Conservation (phyloP, 225 moss, liverwort and hornwort genomes). For the Pleurozium schreberi region DNA sequence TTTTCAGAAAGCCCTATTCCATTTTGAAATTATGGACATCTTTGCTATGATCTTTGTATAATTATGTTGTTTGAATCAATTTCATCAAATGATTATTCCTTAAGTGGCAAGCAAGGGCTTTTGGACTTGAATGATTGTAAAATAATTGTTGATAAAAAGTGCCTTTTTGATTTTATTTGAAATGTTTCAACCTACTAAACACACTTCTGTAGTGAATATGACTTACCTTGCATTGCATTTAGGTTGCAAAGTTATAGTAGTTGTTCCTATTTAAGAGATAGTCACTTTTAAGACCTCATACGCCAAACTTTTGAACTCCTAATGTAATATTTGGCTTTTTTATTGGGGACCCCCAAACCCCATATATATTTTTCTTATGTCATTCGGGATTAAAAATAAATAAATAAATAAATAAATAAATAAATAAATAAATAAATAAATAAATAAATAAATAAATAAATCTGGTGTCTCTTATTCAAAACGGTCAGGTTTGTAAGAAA, state of each 20-base stretch:
- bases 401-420: too few species aligned
- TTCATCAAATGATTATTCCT: background rate
- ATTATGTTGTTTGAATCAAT: background rate
- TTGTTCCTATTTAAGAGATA: too few species aligned
- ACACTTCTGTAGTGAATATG: background rate
- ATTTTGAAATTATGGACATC: background rate
- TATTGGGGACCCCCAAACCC: too few species aligned
- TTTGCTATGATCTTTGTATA: background rate
- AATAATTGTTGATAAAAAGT: background rate
- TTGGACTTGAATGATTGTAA: too few species aligned
- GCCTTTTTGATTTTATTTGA: accelerated
- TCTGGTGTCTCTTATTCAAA: slow-evolving; percentile 86
- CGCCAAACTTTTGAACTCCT: too few species aligned
- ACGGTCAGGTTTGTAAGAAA: slow-evolving; percentile 66
- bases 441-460: too few species aligned
- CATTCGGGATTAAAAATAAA: too few species aligned
- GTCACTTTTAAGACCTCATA: too few species aligned
- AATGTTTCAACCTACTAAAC: background rate
- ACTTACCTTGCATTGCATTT: background rate
- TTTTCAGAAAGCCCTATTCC: background rate
- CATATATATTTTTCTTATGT: too few species aligned
- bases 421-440: too few species aligned
- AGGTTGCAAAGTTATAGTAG: background rate
- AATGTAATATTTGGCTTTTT: too few species aligned
- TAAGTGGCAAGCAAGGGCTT: accelerated